Evolutionary conservation across 1,284 basidiomycete species (phyloP).

Genomic region (Naganishia sp.): DNA sequence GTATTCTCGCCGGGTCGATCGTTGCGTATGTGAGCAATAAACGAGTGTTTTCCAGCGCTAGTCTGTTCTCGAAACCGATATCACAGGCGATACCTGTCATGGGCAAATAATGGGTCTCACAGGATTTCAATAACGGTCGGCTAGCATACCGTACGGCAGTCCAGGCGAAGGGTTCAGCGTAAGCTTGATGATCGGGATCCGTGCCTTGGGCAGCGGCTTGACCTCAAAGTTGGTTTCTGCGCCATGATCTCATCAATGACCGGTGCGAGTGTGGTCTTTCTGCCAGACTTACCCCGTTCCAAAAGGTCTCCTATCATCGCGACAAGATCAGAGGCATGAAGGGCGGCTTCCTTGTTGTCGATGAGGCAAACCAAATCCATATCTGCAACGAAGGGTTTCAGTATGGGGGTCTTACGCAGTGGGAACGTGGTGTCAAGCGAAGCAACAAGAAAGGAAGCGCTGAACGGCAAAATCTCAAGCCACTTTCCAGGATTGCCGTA

Average conservation of each 20-base stretch:
- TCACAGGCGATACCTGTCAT: conserved; percentile 76
- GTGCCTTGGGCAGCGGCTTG: conserved; percentile 92
- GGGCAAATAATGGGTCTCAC: background rate
- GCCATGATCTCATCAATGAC: conserved; percentile 12
- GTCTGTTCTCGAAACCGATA: conserved; percentile 96
- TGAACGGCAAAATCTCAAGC: no score
- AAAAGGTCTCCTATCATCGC: conserved; percentile 90
- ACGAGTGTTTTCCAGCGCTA: conserved; percentile 95
- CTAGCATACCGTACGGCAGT: conserved; percentile 67
- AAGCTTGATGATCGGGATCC: conserved; percentile 98
- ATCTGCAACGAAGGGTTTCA: conserved; percentile 59
- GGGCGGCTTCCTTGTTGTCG: conserved; percentile 66
- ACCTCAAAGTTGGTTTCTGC: conserved; percentile 97
- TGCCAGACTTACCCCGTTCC: conserved; percentile 69
- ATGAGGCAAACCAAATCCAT: conserved; percentile 98
- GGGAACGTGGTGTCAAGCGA: background rate
- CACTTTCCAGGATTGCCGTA: no score
- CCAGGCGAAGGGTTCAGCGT: conserved; percentile 86
- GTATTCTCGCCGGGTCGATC: conserved; percentile 89
- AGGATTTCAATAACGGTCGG: background rate
- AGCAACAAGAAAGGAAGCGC: conserved; percentile 11
- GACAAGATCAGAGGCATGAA: conserved; percentile 84
- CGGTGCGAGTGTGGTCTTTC: background rate
- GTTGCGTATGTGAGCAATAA: conserved; percentile 96
- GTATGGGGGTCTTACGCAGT: background rate